Evolutionary conservation across 1,284 basidiomycete genomes (phyloP).

Genomic region (Apiotrichum veenhuisii): DNA sequence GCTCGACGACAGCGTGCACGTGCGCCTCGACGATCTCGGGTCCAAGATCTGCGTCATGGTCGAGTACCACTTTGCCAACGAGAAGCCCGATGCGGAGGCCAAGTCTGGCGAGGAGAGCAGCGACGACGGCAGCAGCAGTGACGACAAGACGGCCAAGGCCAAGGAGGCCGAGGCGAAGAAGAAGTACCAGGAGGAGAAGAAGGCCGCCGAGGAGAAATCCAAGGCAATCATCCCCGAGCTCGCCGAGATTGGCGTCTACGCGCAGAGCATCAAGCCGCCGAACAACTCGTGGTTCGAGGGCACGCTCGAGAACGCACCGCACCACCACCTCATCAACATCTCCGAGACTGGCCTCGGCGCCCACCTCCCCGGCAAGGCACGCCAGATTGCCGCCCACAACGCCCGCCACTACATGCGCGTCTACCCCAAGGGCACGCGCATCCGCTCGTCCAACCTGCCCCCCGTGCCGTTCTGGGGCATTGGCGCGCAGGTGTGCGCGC

Average conservation of each 20-base stretch:
- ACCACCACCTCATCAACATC: slow-evolving; percentile 21
- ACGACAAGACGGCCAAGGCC: neutral
- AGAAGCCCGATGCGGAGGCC: neutral
- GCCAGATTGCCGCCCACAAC: slow-evolving; percentile 65
- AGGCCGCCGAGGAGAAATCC: neutral
- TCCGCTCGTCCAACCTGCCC: slow-evolving; percentile 82
- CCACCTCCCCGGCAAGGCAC: slow-evolving; percentile 4
- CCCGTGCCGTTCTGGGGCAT: slow-evolving; percentile 87
- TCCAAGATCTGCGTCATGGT: slow-evolving; percentile 18
- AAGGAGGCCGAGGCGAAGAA: neutral
- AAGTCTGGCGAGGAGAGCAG: neutral
- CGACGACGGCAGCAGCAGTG: neutral
- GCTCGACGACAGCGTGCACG: neutral
- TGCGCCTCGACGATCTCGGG: slow-evolving; percentile 10
- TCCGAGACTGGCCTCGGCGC: slow-evolving; percentile 14
- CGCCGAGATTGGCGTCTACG: slow-evolving; percentile 13
- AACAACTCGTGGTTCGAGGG: slow-evolving; percentile 17
- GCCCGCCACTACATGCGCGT: slow-evolving; percentile 78
- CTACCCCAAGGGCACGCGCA: slow-evolving; percentile 80
- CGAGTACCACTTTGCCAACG: slow-evolving; percentile 16
- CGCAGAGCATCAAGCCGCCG: slow-evolving; percentile 18
- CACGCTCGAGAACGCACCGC: slow-evolving; percentile 7
- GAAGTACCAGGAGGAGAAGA: slow-evolving; percentile 5
- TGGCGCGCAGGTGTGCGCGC: slow-evolving; percentile 85
- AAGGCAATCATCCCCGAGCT: slow-evolving; percentile 15